Evolutionary conservation across 139 green algal species (phyloP).

Genomic region (Edaphochlamys debaryana): DNA sequence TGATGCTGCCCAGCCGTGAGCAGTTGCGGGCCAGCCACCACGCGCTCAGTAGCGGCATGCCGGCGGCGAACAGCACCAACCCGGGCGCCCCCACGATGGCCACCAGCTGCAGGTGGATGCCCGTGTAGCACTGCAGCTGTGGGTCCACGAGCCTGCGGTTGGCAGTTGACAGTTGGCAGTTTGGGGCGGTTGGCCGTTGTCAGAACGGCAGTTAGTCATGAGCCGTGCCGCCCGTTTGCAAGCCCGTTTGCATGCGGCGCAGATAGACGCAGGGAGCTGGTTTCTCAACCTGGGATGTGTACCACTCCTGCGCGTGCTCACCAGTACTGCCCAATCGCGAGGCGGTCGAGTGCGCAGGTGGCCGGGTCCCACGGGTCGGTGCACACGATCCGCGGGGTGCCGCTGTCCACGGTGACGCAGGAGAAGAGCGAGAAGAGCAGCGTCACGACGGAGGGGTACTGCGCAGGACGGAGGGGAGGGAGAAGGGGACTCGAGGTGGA

Average conservation of each 20-base stretch:
- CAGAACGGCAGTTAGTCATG: background rate
- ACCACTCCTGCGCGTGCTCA: no score
- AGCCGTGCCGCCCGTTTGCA: no score
- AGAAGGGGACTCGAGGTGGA: no score
- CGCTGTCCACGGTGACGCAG: background rate
- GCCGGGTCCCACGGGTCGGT: background rate
- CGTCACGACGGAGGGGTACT: conserved; percentile 22
- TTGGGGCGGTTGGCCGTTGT: no score
- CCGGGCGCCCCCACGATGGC: background rate
- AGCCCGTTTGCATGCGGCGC: no score
- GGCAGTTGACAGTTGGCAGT: no score
- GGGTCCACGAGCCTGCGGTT: background rate
- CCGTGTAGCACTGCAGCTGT: conserved; percentile 8
- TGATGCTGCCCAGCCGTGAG: background rate
- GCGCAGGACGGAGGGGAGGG: no score
- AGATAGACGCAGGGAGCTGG: no score
- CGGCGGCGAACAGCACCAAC: conserved; percentile 20
- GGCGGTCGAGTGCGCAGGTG: background rate
- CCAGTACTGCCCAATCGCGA: conserved; percentile 4
- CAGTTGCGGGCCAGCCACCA: conserved; percentile 34
- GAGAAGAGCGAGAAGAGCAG: conserved; percentile 10
- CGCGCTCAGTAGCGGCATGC: conserved; percentile 18
- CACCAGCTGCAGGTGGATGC: conserved; percentile 2
- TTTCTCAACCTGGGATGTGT: no score
- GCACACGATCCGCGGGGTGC: background rate